These are phyloP conservation scores for Pichia rugopelliculosa DNA, from an alignment of 805 yeast species.

Conservation along the genomic window DNA sequence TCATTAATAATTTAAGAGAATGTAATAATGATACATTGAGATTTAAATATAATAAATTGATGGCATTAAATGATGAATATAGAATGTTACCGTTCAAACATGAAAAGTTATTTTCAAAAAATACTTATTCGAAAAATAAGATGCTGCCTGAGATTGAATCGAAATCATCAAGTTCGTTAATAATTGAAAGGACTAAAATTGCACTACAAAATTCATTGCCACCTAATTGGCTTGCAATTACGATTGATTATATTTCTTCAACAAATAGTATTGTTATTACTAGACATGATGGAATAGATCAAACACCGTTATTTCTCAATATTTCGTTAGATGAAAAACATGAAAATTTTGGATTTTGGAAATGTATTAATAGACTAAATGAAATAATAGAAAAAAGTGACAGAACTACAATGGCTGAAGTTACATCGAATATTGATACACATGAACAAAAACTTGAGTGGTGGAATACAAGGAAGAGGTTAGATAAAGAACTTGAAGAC, in stretches of 20 bases:
- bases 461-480: conserved; percentile 65
- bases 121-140: conserved; percentile 14
- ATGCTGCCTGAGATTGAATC: conserved; percentile 14
- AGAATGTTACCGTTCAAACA: conserved; percentile 8
- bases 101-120: conserved; percentile 16
- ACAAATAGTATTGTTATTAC: conserved; percentile 51
- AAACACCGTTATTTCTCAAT: conserved; percentile 34
- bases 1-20: neutral
- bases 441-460: conserved; percentile 58
- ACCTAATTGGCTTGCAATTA: conserved; percentile 47
- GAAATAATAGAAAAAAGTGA: conserved; percentile 56
- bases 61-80: conserved; percentile 2
- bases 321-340: conserved; percentile 52
- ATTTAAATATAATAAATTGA: neutral
- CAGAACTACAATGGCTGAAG: conserved; percentile 44
- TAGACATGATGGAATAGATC: conserved; percentile 8
- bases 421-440: conserved; percentile 45
- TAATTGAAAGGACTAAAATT: neutral
- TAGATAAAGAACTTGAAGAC: conserved; percentile 49
- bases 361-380: conserved; percentile 39
- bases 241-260: conserved; percentile 51
- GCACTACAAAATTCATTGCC: conserved; percentile 30
- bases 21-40: neutral
- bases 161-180: neutral
- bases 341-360: conserved; percentile 38